These are phyloP conservation scores for Lipomyces oligophaga DNA, from an alignment of 805 yeast species.

Conservation along the genomic window DNA sequence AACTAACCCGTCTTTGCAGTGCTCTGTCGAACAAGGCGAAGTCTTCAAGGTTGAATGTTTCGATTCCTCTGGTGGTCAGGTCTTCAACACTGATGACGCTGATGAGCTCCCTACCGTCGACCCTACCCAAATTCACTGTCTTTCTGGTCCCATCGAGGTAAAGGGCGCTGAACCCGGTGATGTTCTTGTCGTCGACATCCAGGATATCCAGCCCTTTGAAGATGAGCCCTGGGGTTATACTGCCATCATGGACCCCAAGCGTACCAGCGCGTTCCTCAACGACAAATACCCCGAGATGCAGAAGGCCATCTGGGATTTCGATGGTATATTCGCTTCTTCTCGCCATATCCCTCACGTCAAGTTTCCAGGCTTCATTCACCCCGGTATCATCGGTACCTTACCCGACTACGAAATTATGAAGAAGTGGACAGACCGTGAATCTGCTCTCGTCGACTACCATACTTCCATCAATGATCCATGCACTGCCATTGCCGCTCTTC, in stretches of 20 bases:
- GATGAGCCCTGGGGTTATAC: constrained; percentile 54
- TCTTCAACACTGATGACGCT: constrained; percentile 46
- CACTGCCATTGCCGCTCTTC: constrained; percentile 44
- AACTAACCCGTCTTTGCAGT: constrained; percentile 3
- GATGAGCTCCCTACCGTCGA: constrained; percentile 48
- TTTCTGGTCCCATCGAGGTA: constrained; percentile 49
- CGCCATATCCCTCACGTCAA: constrained; percentile 50
- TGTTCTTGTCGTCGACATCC: constrained; percentile 46
- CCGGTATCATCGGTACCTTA: constrained; percentile 51
- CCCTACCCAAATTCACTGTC: constrained; percentile 46
- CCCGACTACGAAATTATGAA: constrained; percentile 44
- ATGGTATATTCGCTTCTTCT: constrained; percentile 49
- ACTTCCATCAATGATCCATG: constrained; percentile 29
- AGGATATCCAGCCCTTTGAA: constrained; percentile 52
- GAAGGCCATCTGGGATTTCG: constrained; percentile 52
- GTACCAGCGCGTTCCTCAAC: constrained; percentile 51
- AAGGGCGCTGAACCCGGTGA: constrained; percentile 49
- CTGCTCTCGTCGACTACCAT: constrained; percentile 36
- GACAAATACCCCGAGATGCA: constrained; percentile 50
- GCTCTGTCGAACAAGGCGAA: constrained; percentile 42
- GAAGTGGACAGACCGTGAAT: constrained; percentile 48
- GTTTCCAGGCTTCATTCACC: constrained; percentile 50
- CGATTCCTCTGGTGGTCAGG: constrained; percentile 56
- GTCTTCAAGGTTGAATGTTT: constrained; percentile 49
- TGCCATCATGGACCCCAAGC: constrained; percentile 48